Evolutionary conservation across 129 eudicot species (phyloP), one percentile per base, ranked within the genome.

Genomic region (Glebionis coronaria): DNA sequence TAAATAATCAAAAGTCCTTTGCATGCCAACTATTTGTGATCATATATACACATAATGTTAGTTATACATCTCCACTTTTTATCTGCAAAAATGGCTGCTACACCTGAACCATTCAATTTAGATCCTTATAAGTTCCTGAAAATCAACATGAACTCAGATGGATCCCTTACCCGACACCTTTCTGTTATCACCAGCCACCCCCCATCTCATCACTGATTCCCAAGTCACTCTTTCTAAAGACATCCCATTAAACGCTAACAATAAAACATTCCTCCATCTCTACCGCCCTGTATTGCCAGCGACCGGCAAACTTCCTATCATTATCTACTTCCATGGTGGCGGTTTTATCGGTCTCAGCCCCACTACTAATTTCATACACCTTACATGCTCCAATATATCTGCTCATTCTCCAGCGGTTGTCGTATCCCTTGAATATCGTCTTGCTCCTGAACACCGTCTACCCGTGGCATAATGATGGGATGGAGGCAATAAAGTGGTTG

Each of bases 81-180:
- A 0, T 29, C 4, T 4, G 7, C 7, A 29, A 29, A 29, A 29
- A 29, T 29, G 6, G 38, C 7, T 29, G 38, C 38, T 29, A 29
- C 38, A 29, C 38, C 38, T 29, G 7, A 29, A 29, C 38, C 38
- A 60, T 11, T 78, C 56, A 31, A 14, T 47, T 51, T 40, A 5
- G 89, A 88, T 31, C 90, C 96, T 23, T 91, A 81, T 85, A 62
- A 77, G 42, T 49, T 72, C 53, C 85, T 91, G 60, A 81, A 91
- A 56, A 67, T 91, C 73, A 56, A 56, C n/a, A 90, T 25, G n/a
- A 91, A 88, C 75, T 84, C 87, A 3, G 96, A 91, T 31, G 97
- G 94, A 19, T 79, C 96, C 1, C 67, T 87, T 50, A 88, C 90
- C 25, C 68, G 35, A 44, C 60, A 50, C 63, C 5, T 0, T 63